Evolutionary conservation across 2,329 filamentous ascomycete species (phyloP).

Genomic region (Fusarium miscanthi): DNA sequence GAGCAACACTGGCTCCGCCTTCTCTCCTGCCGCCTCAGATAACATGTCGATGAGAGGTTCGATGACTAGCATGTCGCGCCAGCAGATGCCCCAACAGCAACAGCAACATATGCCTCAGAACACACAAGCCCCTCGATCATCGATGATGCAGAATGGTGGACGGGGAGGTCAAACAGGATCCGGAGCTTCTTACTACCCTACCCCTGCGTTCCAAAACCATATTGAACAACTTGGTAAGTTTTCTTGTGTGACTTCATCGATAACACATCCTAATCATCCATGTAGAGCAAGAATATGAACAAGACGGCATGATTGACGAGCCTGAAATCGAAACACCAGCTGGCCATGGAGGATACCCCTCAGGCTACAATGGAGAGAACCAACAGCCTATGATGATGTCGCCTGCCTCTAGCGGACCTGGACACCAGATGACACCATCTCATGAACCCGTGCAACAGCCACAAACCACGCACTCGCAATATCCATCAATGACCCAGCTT

Average conservation of each 20-base stretch:
- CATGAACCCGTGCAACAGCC: constrained; percentile 45
- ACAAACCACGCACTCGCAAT: constrained; percentile 55
- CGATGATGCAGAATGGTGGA: constrained; percentile 52
- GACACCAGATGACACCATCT: constrained; percentile 52
- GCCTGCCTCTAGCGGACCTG: constrained; percentile 53
- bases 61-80: constrained; percentile 48
- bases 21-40: constrained; percentile 60
- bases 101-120: constrained; percentile 40
- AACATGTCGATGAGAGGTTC: constrained; percentile 58
- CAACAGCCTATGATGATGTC: constrained; percentile 58
- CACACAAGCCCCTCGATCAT: constrained; percentile 45
- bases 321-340: constrained; percentile 75
- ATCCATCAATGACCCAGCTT: constrained; percentile 71
- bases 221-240: constrained; percentile 94
- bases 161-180: constrained; percentile 54
- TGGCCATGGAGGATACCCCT: constrained; percentile 73
- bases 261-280: constrained; percentile 73
- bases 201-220: constrained; percentile 87
- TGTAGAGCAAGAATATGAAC: constrained; percentile 97
- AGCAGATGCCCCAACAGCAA: constrained; percentile 47
- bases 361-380: constrained; percentile 62
- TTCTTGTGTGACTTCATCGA: constrained; percentile 56
- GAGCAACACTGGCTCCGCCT: constrained; percentile 59
- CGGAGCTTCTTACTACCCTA: constrained; percentile 76
- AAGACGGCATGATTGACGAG: constrained; percentile 89